Percentiles rank a stretch among this genome's conserved stretches.
These are phyloP conservation scores for Cordyceps javanica DNA, from an alignment of 2,329 filamentous ascomycete species.

Conservation along the genomic window DNA sequence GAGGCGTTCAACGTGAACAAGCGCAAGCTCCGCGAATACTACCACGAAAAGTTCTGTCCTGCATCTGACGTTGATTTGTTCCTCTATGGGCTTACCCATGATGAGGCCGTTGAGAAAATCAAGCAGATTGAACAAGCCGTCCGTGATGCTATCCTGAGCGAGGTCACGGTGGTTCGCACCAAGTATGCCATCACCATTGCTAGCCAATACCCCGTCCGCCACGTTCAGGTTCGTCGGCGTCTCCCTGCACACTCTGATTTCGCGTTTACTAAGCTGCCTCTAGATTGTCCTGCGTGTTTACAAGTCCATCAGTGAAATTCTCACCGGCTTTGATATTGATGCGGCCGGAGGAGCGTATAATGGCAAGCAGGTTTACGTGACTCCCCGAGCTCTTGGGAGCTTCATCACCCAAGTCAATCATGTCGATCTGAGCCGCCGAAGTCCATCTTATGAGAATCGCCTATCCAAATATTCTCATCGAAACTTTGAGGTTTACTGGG, in stretches of 20 bases:
- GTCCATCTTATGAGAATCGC: slow-evolving; percentile 81
- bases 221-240: slow-evolving; percentile 51
- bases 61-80: slow-evolving; percentile 86
- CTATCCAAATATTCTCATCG: slow-evolving; percentile 79
- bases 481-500: slow-evolving; percentile 80
- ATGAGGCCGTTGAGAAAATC: slow-evolving; percentile 77
- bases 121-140: slow-evolving; percentile 72
- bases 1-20: slow-evolving; percentile 56
- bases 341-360: slow-evolving; percentile 77
- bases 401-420: slow-evolving; percentile 80
- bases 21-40: slow-evolving; percentile 62
- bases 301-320: slow-evolving; percentile 74
- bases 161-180: slow-evolving; percentile 77
- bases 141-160: slow-evolving; percentile 70
- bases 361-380: slow-evolving; percentile 71
- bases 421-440: slow-evolving; percentile 71
- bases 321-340: slow-evolving; percentile 85
- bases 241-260: not conserved
- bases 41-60: slow-evolving; percentile 73
- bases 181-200: slow-evolving; percentile 85
- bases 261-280: not conserved
- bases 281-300: slow-evolving; percentile 81
- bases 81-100: slow-evolving; percentile 70
- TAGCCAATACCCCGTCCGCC: slow-evolving; percentile 75
- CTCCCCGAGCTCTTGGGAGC: slow-evolving; percentile 68